A percentile compares a stretch with the other conserved stretches of the same genome.
phyloP scores from a whole-genome alignment of 306 rosid species.

The Vigna reflexopilosa region DNA sequence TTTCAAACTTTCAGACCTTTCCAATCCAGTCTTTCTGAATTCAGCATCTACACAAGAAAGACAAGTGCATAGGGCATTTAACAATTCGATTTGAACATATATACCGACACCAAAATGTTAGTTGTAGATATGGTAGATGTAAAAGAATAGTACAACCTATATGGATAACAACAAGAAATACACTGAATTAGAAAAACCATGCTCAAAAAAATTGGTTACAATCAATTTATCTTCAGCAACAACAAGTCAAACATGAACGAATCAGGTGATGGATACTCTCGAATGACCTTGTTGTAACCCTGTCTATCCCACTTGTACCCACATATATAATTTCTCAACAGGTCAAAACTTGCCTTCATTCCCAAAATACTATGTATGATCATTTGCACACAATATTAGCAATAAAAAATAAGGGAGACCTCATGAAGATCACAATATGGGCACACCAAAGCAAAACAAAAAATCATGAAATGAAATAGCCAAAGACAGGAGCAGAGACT shows the following conservation, averaged over 20 bases:
- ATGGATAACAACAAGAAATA: slow-evolving; percentile 1
- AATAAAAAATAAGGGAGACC: neutral
- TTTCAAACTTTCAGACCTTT: slow-evolving; percentile 85
- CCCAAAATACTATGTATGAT: neutral
- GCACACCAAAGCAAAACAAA: neutral
- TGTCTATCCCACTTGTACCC: neutral
- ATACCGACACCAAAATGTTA: neutral
- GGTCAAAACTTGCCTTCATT: slow-evolving; percentile 7
- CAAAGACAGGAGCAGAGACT: neutral
- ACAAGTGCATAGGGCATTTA: neutral
- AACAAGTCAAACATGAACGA: slow-evolving; percentile 5
- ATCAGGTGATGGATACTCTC: neutral
- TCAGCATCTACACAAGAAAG: slow-evolving; percentile 64
- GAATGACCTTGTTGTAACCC: neutral
- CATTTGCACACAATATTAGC: neutral
- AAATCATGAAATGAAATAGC: neutral
- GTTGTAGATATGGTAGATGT: neutral
- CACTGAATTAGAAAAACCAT: neutral
- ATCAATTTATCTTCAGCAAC: neutral
- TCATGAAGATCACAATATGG: neutral
- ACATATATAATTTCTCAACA: neutral
- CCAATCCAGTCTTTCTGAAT: slow-evolving; percentile 89
- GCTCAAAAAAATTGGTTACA: neutral
- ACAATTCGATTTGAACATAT: slow-evolving; percentile 11
- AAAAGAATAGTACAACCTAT: neutral